These are phyloP conservation scores for Malus fusca DNA, from an alignment of 306 rosid genomes.

Conservation along the genomic window DNA sequence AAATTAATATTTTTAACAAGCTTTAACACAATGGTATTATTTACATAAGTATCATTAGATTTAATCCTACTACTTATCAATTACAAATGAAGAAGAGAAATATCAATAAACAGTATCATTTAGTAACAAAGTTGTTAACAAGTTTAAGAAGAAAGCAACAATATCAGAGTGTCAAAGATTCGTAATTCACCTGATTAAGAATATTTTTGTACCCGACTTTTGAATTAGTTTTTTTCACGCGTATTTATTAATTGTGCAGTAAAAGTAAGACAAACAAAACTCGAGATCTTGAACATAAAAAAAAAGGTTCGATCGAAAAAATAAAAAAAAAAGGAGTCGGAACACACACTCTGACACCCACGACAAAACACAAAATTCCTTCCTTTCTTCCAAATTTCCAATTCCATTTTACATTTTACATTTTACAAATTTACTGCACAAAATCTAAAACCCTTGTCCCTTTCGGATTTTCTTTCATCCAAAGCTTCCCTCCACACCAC, in stretches of 20 bases:
- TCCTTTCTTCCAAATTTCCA: neutral
- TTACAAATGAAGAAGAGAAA: too few species aligned
- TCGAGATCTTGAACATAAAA: neutral
- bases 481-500: neutral
- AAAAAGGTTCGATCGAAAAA: neutral
- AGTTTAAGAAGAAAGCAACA: too few species aligned
- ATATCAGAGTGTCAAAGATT: too few species aligned
- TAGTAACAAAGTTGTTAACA: neutral
- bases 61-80: rapidly evolving
- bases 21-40: too few species aligned
- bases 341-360: neutral
- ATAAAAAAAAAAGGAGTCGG: neutral
- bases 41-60: neutral
- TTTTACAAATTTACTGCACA: neutral
- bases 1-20: too few species aligned
- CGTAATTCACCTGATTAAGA: rapidly evolving
- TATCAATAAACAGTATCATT: rapidly evolving
- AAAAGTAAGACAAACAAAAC: neutral
- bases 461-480: neutral
- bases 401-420: neutral
- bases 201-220: too few species aligned
- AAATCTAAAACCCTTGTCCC: neutral
- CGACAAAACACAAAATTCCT: neutral
- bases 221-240: neutral
- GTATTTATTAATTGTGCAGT: neutral